Conservation (phyloP, 495 filamentous ascomycete genomes). For the Podospora pseudopauciseta region DNA sequence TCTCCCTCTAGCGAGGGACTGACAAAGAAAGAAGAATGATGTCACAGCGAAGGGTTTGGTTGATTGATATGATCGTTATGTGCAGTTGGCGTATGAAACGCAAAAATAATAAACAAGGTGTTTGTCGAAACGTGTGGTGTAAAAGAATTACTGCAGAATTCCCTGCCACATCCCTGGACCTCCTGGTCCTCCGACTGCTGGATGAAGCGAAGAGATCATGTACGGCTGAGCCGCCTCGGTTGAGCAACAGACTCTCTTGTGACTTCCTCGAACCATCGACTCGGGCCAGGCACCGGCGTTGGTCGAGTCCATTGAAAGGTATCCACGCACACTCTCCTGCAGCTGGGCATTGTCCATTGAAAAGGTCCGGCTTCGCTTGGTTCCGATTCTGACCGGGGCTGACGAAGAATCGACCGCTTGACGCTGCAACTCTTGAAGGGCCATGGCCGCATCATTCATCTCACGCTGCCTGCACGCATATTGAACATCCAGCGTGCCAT, state of each 20-base stretch:
- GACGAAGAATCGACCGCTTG: slow-evolving; percentile 37
- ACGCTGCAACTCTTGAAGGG: slow-evolving; percentile 60
- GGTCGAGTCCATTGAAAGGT: slow-evolving; percentile 39
- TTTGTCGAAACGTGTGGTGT: background rate
- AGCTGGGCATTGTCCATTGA: slow-evolving; percentile 60
- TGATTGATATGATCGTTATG: slow-evolving; percentile 17
- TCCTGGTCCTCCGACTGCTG: slow-evolving; percentile 40
- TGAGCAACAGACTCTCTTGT: slow-evolving; percentile 61
- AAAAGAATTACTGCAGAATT: slow-evolving; percentile 42
- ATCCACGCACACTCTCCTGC: slow-evolving; percentile 70
- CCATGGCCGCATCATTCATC: slow-evolving; percentile 59
- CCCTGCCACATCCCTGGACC: slow-evolving; percentile 61
- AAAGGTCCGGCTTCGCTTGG: slow-evolving; percentile 66
- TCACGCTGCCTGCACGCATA: slow-evolving; percentile 26
- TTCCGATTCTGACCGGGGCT: slow-evolving; percentile 29
- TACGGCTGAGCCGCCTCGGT: slow-evolving; percentile 37
- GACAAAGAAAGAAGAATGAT: slow-evolving; percentile 30
- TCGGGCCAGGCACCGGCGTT: slow-evolving; percentile 36
- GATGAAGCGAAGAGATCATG: slow-evolving; percentile 37
- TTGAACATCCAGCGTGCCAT: slow-evolving; percentile 44
- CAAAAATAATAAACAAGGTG: slow-evolving; percentile 20
- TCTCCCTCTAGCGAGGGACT: slow-evolving; percentile 11
- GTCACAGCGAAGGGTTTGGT: slow-evolving; percentile 22
- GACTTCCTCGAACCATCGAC: slow-evolving; percentile 35
- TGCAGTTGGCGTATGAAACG: slow-evolving; percentile 17